phyloP scores from a whole-genome alignment of 805 yeast species.

The Pichia californica region DNA sequence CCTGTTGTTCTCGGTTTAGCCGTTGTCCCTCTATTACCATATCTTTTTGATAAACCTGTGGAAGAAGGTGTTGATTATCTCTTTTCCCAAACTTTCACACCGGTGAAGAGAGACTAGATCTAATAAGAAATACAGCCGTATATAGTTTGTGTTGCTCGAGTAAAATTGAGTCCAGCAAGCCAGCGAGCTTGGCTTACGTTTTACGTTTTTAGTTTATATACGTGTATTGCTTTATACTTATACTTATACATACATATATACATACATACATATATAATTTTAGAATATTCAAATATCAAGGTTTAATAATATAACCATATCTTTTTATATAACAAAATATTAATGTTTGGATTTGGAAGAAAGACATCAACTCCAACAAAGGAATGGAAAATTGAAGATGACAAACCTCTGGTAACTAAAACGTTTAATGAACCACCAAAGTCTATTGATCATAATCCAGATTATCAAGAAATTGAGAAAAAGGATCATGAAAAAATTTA shows the following conservation, averaged over 20 bases:
- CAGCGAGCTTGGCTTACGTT: too few relatives aligned
- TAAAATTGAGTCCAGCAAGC: too few relatives aligned
- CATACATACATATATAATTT: too few relatives aligned
- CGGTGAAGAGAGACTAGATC: background rate
- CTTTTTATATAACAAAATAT: background rate
- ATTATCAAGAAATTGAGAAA: constrained; percentile 40
- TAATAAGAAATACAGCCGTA: too few relatives aligned
- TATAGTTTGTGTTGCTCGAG: too few relatives aligned
- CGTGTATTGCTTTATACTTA: too few relatives aligned
- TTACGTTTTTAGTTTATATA: too few relatives aligned
- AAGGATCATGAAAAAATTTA: constrained; percentile 55
- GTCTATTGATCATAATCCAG: constrained; percentile 28
- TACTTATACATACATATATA: too few relatives aligned
- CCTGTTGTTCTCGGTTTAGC: constrained; percentile 77
- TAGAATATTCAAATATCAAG: too few relatives aligned
- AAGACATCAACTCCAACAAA: constrained; percentile 15
- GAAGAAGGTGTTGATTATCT: constrained; percentile 59
- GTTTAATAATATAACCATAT: background rate
- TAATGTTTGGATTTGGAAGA: constrained; percentile 27
- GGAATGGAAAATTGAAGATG: constrained; percentile 24
- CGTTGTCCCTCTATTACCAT: constrained; percentile 72
- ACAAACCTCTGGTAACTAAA: constrained; percentile 16
- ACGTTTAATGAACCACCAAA: constrained; percentile 54
- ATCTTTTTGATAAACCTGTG: constrained; percentile 76
- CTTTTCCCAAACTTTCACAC: constrained; percentile 35